A percentile compares a stretch with the other conserved stretches of the same genome.
phyloP scores from a whole-genome alignment of 2,329 filamentous ascomycete species.

The Teratosphaeria gauchensis region DNA sequence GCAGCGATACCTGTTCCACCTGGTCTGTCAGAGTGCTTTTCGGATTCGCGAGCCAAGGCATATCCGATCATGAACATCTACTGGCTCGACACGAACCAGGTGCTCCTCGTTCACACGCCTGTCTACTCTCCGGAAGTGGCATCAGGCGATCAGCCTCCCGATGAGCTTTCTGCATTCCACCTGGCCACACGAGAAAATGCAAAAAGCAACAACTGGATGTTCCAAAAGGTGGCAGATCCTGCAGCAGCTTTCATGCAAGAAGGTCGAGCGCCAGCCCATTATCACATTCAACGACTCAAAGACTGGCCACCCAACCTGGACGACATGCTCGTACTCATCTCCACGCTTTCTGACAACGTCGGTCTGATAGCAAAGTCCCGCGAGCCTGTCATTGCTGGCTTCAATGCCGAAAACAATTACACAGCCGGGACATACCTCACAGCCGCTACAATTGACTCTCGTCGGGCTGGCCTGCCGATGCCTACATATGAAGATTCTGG shows the following conservation, averaged over 20 bases:
- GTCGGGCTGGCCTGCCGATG: conserved; percentile 60
- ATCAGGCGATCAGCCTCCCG: conserved; percentile 3
- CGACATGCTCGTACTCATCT: conserved; percentile 73
- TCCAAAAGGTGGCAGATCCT: conserved; percentile 55
- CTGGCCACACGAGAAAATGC: conserved; percentile 59
- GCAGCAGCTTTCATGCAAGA: conserved; percentile 60
- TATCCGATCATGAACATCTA: conserved; percentile 46
- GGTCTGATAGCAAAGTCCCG: conserved; percentile 69
- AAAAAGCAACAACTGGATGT: conserved; percentile 50
- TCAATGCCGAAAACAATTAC: conserved; percentile 3
- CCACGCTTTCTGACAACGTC: conserved; percentile 69
- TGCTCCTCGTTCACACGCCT: conserved; percentile 71
- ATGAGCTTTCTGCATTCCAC: conserved; percentile 60
- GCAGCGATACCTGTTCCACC: conserved; percentile 71
- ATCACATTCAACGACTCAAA: conserved; percentile 66
- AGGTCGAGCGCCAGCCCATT: conserved; percentile 56
- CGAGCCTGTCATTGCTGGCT: conserved; percentile 3
- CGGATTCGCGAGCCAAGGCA: conserved; percentile 25
- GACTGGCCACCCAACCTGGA: conserved; percentile 72
- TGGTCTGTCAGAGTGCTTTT: conserved; percentile 39
- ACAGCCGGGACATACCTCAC: conserved; percentile 31
- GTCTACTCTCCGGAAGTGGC: conserved; percentile 12
- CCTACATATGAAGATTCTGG: conserved; percentile 49
- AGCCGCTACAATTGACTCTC: conserved; percentile 61
- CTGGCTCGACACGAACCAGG: conserved; percentile 63